Evolutionary conservation across 148 eudicot genomes (phyloP), one percentile per base, ranked within the genome.

Genomic region (Vaccinium macrocarpon): DNA sequence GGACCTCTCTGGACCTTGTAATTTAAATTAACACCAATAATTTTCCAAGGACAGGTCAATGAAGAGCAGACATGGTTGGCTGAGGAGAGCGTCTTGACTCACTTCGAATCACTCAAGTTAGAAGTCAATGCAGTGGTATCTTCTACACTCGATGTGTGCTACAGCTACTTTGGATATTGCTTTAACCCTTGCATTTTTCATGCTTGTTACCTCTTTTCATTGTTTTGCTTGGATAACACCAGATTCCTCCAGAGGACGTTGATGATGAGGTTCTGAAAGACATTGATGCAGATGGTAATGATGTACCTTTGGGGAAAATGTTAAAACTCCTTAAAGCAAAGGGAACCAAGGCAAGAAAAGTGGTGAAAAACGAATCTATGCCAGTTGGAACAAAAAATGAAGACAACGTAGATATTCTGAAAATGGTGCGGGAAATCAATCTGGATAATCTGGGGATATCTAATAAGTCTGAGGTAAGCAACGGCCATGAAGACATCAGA

Each of bases 271-370:
- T 81, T 87, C 80, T 92, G 87, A 91, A 91, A 57, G 95, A 95
- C 83, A 87, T 84, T 81, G 99, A 94, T 84, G 88, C 87, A 66
- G 97, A 92, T 88, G 98, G 94, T 81, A 93, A 90, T 88, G 99
- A 93, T 66, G 88, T 94, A 82, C 99, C 99, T 84, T 88, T 97
- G 77, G 96, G 94, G 6, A 95, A 93, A 85, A 90, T 97, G 87
- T 88, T 97, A 82, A 92, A 95, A 89, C 94, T 86, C 49, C 85
- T 97, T 55, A 95, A 93, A 89, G 97, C 99, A 59, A 94, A 93
- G 87, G 93, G 91, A 84, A 86, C 86, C 77, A 96, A 97, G 91
- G 91, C 88, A 70, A 93, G 86, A 87, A 90, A 86, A 84, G 86
- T 79, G 83, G 90, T 76, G 79, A 91, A 84, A 85, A 88, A 86